Percentiles rank a stretch among this genome's conserved stretches.
phyloP scores from a whole-genome alignment of 1,284 basidiomycete species.

The Volvariella volvacea region DNA sequence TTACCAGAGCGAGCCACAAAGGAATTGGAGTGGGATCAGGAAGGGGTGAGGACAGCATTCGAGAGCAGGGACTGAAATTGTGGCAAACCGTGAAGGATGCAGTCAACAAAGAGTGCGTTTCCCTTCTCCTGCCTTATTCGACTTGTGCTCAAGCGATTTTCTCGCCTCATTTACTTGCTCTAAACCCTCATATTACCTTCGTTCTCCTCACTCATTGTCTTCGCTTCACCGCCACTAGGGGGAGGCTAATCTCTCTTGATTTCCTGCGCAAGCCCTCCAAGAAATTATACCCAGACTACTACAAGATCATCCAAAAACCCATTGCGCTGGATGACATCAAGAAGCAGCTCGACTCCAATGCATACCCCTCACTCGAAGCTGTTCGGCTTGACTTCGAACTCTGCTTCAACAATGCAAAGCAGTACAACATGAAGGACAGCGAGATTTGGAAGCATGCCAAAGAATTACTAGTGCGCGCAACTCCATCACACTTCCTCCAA shows the following conservation, averaged over 20 bases:
- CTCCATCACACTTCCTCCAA: constrained; percentile 1
- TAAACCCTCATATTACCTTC: constrained; percentile 21
- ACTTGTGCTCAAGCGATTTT: constrained; percentile 21
- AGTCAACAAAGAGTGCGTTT: constrained; percentile 76
- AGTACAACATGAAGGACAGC: constrained; percentile 85
- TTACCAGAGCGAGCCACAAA: constrained; percentile 8
- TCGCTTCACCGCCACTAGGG: constrained; percentile 32
- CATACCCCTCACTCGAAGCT: constrained; percentile 63
- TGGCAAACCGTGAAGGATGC: constrained; percentile 74
- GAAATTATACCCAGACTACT: constrained; percentile 88
- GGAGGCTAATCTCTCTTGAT: constrained; percentile 58
- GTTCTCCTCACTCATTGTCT: constrained; percentile 22
- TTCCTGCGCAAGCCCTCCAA: constrained; percentile 78
- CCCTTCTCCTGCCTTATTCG: constrained; percentile 31
- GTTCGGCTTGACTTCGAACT: constrained; percentile 79
- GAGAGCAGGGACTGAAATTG: constrained; percentile 54
- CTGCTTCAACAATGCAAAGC: constrained; percentile 87
- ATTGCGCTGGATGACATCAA: constrained; percentile 87
- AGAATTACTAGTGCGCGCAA: constrained; percentile 39
- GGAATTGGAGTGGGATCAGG: constrained; percentile 14
- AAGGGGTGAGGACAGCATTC: constrained; percentile 15
- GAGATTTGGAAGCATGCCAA: constrained; percentile 83
- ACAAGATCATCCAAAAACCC: constrained; percentile 65
- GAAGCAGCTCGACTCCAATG: constrained; percentile 58
- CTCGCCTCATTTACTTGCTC: constrained; percentile 20